Evolutionary conservation across 495 filamentous ascomycete species (phyloP).

Genomic region (Bombardia bombarda): DNA sequence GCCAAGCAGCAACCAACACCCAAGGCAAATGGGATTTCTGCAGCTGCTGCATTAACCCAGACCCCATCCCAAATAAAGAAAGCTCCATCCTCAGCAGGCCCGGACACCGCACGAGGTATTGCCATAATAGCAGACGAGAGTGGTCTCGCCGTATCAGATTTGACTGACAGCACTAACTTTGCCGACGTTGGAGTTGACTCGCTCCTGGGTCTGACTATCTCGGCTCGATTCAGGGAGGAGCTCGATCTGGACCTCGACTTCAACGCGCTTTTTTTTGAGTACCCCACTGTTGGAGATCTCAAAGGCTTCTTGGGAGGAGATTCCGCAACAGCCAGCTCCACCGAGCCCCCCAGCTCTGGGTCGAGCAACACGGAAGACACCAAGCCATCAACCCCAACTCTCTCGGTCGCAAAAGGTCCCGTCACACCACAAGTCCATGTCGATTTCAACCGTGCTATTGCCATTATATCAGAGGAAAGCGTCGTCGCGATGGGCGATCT

Average conservation of each 20-base stretch:
- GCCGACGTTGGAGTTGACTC: constrained; percentile 1
- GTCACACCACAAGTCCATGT: too few relatives aligned
- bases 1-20: background rate
- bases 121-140: constrained; percentile 1
- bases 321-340: background rate
- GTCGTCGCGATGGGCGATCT: constrained; percentile 46
- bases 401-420: too few relatives aligned
- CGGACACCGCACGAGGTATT: too few relatives aligned
- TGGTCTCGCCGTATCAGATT: background rate
- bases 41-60: background rate
- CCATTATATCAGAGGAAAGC: constrained; percentile 41
- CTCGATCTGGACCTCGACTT: background rate
- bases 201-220: background rate
- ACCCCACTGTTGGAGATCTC: constrained; percentile 1
- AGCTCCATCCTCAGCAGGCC: too few relatives aligned
- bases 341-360: background rate
- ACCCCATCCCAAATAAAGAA: too few relatives aligned
- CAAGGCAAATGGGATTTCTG: background rate
- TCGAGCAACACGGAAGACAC: background rate
- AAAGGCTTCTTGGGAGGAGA: background rate
- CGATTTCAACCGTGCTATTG: background rate
- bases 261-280: background rate
- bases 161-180: background rate
- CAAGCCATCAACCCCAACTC: background rate
- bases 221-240: background rate